Percentiles rank a stretch among this genome's conserved stretches.
Evolutionary conservation across 2,329 filamentous ascomycete species (phyloP).

Genomic region (Sphaerulina populicola): DNA sequence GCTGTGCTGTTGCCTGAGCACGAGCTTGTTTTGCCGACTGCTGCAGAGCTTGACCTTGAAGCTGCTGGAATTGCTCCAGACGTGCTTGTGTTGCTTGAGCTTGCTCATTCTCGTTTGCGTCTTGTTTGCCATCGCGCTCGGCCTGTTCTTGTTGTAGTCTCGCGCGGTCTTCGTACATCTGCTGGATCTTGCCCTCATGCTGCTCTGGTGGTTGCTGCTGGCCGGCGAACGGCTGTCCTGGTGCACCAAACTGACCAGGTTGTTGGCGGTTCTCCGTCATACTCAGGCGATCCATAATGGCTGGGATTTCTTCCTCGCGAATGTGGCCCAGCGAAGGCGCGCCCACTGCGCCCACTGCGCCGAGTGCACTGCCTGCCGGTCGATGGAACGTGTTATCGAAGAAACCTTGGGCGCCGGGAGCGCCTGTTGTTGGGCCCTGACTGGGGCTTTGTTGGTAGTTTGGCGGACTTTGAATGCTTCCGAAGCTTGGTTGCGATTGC

Average conservation of each 20-base stretch:
- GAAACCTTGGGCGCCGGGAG: conserved; percentile 44
- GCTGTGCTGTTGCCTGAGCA: not conserved
- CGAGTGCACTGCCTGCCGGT: conserved; percentile 35
- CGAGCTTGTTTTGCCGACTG: conserved; percentile 23
- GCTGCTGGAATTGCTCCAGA: conserved; percentile 73
- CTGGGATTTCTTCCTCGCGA: conserved; percentile 63
- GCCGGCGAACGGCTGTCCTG: conserved; percentile 39
- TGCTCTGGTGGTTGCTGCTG: conserved; percentile 37
- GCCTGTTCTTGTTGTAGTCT: conserved; percentile 55
- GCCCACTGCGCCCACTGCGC: conserved; percentile 41
- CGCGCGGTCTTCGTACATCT: conserved; percentile 54
- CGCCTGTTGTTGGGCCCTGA: conserved; percentile 35
- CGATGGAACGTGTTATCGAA: conserved; percentile 54
- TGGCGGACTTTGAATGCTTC: conserved; percentile 77
- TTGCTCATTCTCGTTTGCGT: conserved; percentile 43
- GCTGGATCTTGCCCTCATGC: conserved; percentile 50
- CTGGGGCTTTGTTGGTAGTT: conserved; percentile 54
- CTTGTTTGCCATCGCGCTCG: conserved; percentile 43
- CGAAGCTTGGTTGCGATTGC: conserved; percentile 93
- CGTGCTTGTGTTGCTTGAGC: conserved; percentile 49
- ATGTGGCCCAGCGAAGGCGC: conserved; percentile 40
- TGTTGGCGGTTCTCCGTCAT: conserved; percentile 41
- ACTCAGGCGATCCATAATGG: conserved; percentile 57
- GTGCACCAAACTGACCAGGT: conserved; percentile 43
- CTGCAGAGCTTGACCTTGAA: conserved; percentile 45